Conservation (phyloP, 2,329 filamentous ascomycete genomes). For the Aureobasidium sp. region DNA sequence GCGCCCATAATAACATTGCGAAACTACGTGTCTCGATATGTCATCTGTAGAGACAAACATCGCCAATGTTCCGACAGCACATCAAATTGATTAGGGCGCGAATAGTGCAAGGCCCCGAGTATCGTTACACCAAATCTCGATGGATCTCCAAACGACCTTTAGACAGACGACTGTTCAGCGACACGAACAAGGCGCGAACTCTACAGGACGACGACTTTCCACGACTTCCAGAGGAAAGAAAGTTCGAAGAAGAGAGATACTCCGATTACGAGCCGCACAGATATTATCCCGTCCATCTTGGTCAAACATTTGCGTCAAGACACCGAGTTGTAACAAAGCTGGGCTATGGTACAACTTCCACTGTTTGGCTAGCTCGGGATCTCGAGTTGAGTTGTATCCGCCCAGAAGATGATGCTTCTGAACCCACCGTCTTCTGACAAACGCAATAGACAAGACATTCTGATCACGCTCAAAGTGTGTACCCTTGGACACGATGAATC, state of each 20-base stretch:
- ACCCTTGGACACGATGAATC: slow-evolving; percentile 1
- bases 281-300: slow-evolving; percentile 31
- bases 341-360: slow-evolving; percentile 34
- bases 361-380: slow-evolving; percentile 36
- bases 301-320: slow-evolving; percentile 24
- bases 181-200: too few species aligned
- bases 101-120: too few species aligned
- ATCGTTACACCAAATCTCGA: too few species aligned
- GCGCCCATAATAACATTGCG: too few species aligned
- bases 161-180: too few species aligned
- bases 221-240: not conserved
- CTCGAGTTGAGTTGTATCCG: slow-evolving; percentile 14
- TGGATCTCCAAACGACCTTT: too few species aligned
- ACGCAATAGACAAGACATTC: not conserved
- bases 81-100: too few species aligned
- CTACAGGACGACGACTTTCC: not conserved
- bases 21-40: too few species aligned
- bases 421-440: not conserved
- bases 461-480: slow-evolving; percentile 15
- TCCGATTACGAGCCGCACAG: slow-evolving; percentile 20
- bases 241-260: slow-evolving; percentile 21
- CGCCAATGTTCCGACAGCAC: too few species aligned
- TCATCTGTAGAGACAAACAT: too few species aligned
- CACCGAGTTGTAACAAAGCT: slow-evolving; percentile 36
- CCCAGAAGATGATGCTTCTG: too few species aligned